These are phyloP conservation scores for Thymus mandschuricus DNA, from an alignment of 257 asterid genomes.

Conservation along the genomic window DNA sequence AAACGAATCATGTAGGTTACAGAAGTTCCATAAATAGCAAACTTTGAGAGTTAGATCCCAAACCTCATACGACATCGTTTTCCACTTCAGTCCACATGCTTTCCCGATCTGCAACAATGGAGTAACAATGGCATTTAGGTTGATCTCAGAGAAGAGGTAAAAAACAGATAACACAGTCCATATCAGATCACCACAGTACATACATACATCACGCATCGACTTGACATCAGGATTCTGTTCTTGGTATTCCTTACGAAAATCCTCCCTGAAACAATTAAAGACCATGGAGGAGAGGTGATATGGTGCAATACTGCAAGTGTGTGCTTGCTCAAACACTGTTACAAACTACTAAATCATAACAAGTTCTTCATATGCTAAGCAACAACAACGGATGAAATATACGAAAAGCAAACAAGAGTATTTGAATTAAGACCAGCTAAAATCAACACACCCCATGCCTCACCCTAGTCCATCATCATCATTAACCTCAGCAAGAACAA, in stretches of 20 bases:
- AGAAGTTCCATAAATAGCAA: neutral
- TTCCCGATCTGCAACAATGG: constrained; percentile 72
- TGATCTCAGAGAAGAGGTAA: constrained; percentile 8
- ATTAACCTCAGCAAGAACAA: constrained; percentile 1
- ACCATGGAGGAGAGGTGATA: neutral
- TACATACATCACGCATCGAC: constrained; percentile 87
- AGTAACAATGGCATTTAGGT: constrained; percentile 16
- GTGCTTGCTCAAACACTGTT: constrained; percentile 1
- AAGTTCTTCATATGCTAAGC: too few relatives aligned
- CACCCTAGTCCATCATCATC: neutral
- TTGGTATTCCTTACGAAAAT: constrained; percentile 89
- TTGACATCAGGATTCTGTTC: constrained; percentile 80
- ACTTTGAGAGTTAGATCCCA: constrained; percentile 16
- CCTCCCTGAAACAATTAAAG: constrained; percentile 66
- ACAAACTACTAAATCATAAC: constrained; percentile 1
- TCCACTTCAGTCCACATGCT: constrained; percentile 99
- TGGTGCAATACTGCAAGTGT: constrained; percentile 13
- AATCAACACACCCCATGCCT: constrained; percentile 5
- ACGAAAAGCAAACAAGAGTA: neutral
- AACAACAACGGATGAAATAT: neutral
- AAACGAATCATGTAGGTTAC: neutral
- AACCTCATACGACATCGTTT: constrained; percentile 91
- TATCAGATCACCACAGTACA: constrained; percentile 28
- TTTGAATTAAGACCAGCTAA: neutral
- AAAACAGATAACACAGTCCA: neutral